Percentiles rank a stretch among this genome's conserved stretches.
phyloP scores from a whole-genome alignment of 106 monocot genomes.

The Xerophyta viscosa region DNA sequence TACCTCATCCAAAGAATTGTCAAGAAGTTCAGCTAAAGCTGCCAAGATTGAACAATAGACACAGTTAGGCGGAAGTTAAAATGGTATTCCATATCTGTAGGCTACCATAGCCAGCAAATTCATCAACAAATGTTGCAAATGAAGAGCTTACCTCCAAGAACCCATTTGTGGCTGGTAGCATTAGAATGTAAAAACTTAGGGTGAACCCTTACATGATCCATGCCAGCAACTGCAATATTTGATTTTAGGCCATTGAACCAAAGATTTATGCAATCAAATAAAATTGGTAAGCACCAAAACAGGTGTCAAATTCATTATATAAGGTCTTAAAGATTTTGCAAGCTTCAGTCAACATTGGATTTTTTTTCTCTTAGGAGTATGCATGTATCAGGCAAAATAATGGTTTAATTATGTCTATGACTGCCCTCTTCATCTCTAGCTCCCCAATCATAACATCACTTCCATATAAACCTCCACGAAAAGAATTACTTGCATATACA shows the following conservation, averaged over 20 bases:
- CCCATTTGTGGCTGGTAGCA: constrained; percentile 99
- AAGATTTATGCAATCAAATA: background rate
- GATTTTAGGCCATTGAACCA: background rate
- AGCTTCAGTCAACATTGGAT: too few relatives aligned
- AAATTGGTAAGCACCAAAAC: background rate
- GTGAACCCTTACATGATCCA: constrained; percentile 94
- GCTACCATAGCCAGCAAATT: background rate
- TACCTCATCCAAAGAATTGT: constrained; percentile 96
- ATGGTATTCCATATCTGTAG: background rate
- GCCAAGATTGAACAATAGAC: constrained; percentile 4
- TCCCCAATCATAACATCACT: too few relatives aligned
- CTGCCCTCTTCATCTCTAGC: too few relatives aligned
- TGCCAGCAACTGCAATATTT: constrained; percentile 18
- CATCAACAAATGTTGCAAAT: background rate
- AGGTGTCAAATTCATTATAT: too few relatives aligned
- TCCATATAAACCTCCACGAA: too few relatives aligned
- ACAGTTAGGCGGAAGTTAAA: background rate
- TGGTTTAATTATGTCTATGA: too few relatives aligned
- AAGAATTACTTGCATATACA: too few relatives aligned
- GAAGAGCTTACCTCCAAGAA: constrained; percentile 66
- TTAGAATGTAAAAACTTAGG: constrained; percentile 98
- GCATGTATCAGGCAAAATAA: too few relatives aligned
- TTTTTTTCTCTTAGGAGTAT: too few relatives aligned
- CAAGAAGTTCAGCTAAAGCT: constrained; percentile 97
- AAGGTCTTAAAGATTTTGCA: too few relatives aligned